A percentile compares a stretch with the other conserved stretches of the same genome.
Conservation (phyloP, 306 rosid genomes). For the Ormosia emarginata region DNA sequence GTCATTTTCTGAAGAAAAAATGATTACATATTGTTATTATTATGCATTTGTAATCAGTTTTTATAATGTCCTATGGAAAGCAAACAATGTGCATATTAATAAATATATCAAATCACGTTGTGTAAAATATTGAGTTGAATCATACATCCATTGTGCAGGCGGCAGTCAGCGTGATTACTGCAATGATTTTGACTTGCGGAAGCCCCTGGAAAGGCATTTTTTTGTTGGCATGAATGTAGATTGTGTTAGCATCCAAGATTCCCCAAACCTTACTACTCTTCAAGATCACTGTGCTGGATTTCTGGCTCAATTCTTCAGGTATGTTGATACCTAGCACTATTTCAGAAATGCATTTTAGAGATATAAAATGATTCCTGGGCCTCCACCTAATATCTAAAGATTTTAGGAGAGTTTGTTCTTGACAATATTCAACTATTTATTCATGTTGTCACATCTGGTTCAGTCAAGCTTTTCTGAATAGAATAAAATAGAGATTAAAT, state of each 20-base stretch:
- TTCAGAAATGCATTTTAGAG: conserved; percentile 1
- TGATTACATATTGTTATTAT: background rate
- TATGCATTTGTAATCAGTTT: background rate
- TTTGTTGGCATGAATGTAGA: conserved; percentile 50
- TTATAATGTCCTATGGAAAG: background rate
- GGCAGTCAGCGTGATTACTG: conserved; percentile 61
- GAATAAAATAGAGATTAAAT: background rate
- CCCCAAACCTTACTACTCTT: conserved; percentile 50
- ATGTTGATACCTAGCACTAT: background rate
- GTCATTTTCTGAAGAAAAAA: background rate
- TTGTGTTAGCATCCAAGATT: conserved; percentile 68
- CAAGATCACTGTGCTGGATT: conserved; percentile 64
- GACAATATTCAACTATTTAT: background rate
- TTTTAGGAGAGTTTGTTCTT: background rate
- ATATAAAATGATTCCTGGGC: no score
- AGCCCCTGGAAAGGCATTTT: conserved; percentile 75
- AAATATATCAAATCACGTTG: background rate
- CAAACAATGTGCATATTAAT: background rate
- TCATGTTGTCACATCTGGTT: background rate
- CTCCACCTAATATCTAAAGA: background rate
- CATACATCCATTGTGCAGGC: conserved; percentile 36
- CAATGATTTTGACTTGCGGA: conserved; percentile 79
- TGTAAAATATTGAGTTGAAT: background rate
- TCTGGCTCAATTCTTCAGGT: conserved; percentile 73
- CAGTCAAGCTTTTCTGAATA: background rate